Base-by-base conservation (phyloP, 768 basidiomycete species). In the Xanthoconium stramineum region DNA sequence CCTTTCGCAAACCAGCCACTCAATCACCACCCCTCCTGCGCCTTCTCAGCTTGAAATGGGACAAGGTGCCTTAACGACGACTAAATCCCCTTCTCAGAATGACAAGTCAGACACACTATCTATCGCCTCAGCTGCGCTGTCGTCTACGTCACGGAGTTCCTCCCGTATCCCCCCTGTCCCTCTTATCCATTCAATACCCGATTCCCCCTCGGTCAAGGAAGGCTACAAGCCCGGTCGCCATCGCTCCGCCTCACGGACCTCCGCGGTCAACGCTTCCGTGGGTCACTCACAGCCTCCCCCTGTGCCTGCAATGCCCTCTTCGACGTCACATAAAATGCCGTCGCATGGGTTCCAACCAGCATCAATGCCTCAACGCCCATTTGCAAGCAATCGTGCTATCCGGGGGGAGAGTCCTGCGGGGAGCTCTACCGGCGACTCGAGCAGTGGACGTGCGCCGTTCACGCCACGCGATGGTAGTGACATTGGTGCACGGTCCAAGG, bases 351-450 rank as follows among this genome's bases (percentile, higher is more conserved):
- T 60, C 57, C 59, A 59, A 40, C 60, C 59, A 19, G 57, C 65
- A 24, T 55, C 66, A 12, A 58, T 65, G 59, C 76, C 78, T 5
- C 72, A 69, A 9, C 81, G 80, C 57, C 88, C 89, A 7, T 91
- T 90, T 66, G 83, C 75, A 7, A 61, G 71, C 36, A 72, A 64
- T 47, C 66, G 75, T 32, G 55, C 64, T 12, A 6, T 69, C 28
- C 70, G 74, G 30, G 75, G 85, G 13, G 80, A 86, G 56, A 91
- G 89, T 64, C 90, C 90, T 13, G 86, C 87, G 0, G 71, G 71
- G 13, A 92, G 90, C 66, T 93, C 91, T 32, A 90, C 87, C 14
- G 91, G 91, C 8, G 90, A 88, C 66, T 91, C 90, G 56, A 92
- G 89, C 58, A 88, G 84, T 63, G 88, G 88, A 15, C 76, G 84